phyloP scores from a whole-genome alignment of 2,329 filamentous ascomycete species.

The Alternaria sp. region DNA sequence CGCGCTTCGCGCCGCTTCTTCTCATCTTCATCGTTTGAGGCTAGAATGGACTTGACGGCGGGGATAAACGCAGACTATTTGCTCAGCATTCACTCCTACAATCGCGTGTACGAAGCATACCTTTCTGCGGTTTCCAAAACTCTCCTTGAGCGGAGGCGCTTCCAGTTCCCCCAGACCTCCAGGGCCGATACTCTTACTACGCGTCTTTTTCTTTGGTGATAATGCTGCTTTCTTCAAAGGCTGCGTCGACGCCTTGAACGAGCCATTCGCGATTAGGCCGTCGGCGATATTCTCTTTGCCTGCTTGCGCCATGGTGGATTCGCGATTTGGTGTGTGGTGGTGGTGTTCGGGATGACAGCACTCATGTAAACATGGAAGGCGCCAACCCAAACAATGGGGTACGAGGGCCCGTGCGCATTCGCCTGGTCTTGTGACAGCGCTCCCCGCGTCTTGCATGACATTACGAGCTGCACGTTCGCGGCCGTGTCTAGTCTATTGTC shows the following conservation, averaged over 20 bases:
- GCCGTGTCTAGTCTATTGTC: not conserved
- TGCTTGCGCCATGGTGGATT: constrained; percentile 39
- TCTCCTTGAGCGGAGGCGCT: constrained; percentile 74
- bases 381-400: constrained; percentile 18
- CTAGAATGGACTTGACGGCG: constrained; percentile 61
- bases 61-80: constrained; percentile 55
- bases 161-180: constrained; percentile 89
- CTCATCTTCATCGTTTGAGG: constrained; percentile 63
- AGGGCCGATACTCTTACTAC: constrained; percentile 95
- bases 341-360: constrained; percentile 6
- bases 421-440: constrained; percentile 5
- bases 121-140: constrained; percentile 78
- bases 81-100: constrained; percentile 20
- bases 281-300: constrained; percentile 74
- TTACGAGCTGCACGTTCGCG: not conserved
- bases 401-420: constrained; percentile 4
- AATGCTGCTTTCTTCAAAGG: constrained; percentile 30
- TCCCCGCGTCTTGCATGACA: not conserved
- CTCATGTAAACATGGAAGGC: constrained; percentile 17
- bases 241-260: constrained; percentile 32
- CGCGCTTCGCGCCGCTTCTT: constrained; percentile 81
- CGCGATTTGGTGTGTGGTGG: constrained; percentile 7
- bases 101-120: constrained; percentile 56
- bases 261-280: constrained; percentile 40
- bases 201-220: constrained; percentile 52